Evolutionary conservation across 1,284 basidiomycete species (phyloP), one percentile per base, ranked within the genome.

Genomic region (Leucoagaricus sp.): DNA sequence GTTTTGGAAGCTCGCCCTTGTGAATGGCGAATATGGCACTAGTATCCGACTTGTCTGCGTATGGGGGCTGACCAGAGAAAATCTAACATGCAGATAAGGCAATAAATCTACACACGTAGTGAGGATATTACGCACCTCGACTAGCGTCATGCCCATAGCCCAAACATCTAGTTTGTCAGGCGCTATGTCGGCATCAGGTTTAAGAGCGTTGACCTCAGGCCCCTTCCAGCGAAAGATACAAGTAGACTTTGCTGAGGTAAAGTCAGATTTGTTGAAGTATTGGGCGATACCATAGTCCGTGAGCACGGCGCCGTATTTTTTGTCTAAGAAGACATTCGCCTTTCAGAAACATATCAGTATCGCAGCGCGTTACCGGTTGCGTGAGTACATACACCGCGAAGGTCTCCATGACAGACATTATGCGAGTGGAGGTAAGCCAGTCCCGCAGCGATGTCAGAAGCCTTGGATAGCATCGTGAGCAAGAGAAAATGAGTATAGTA

Each of bases 271-370:
- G 2, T 61, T 57, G 19, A 66, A 62, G n/a, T 66, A 58, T 23
- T 61, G 61, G 0, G 60, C 61, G 3, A 69, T 61, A 3, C 58
- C 60, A 34, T 60, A 63, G 38, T 70, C 68, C 26, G 56, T 57
- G 2, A 70, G 49, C 15, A 61, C 56, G 3, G 65, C 64, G 10
- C 58, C 57, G 0, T 59, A 58, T 2, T 57, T 33, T 13, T 49
- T 46, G 40, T 64, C 55, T 15, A 70, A 49, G 8, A 70, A 59
- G 4, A 70, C 44, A 45, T 69, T 70, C 10, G 61, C 59, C 68
- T 42, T n/a, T n/a, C n/a, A n/a, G n/a, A n/a, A n/a, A n/a, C n/a
- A n/a, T n/a, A n/a, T n/a, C n/a, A n/a, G n/a, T n/a, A n/a, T n/a
- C n/a, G n/a, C n/a, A n/a, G n/a, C n/a, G n/a, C n/a, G n/a, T n/a